phyloP scores from a whole-genome alignment of 257 asterid species.

The Fraxinus cuspidata region DNA sequence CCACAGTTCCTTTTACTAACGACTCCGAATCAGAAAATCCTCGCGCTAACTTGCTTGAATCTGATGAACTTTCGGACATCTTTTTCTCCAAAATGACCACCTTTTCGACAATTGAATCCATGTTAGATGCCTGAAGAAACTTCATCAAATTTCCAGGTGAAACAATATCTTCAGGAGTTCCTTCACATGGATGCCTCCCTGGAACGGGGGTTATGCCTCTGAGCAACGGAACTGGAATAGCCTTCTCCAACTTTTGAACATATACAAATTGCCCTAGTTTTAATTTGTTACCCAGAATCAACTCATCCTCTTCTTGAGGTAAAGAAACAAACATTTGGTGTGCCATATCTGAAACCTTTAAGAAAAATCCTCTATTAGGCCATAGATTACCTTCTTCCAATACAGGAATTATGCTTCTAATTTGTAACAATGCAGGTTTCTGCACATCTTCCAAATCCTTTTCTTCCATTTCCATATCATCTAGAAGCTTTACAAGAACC shows the following conservation, averaged over 20 bases:
- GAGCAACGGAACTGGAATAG: conserved; percentile 64
- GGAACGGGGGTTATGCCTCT: conserved; percentile 58
- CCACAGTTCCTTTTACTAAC: conserved; percentile 20
- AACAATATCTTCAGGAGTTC: conserved; percentile 54
- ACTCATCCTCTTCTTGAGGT: conserved; percentile 57
- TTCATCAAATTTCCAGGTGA: conserved; percentile 34
- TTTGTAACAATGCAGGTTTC: conserved; percentile 54
- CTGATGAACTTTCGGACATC: conserved; percentile 20
- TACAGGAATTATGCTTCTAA: conserved; percentile 76
- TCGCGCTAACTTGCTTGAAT: conserved; percentile 23
- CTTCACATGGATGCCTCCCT: conserved; percentile 60
- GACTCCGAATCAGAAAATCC: conserved; percentile 40
- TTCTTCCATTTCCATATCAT: conserved; percentile 44
- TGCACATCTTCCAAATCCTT: conserved; percentile 1
- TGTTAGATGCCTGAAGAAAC: conserved; percentile 31
- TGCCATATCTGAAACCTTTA: conserved; percentile 67
- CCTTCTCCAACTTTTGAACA: conserved; percentile 45
- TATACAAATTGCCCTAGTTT: conserved; percentile 67
- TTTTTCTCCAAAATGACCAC: conserved; percentile 64
- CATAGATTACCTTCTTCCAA: conserved; percentile 72
- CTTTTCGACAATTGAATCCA: conserved; percentile 56
- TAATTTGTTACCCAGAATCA: conserved; percentile 59
- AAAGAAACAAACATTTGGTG: conserved; percentile 65
- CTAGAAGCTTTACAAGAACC: conserved; percentile 57
- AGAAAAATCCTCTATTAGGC: conserved; percentile 70